Conservation (phyloP, 1,284 basidiomycete genomes). For the Schizophyllum commune region DNA sequence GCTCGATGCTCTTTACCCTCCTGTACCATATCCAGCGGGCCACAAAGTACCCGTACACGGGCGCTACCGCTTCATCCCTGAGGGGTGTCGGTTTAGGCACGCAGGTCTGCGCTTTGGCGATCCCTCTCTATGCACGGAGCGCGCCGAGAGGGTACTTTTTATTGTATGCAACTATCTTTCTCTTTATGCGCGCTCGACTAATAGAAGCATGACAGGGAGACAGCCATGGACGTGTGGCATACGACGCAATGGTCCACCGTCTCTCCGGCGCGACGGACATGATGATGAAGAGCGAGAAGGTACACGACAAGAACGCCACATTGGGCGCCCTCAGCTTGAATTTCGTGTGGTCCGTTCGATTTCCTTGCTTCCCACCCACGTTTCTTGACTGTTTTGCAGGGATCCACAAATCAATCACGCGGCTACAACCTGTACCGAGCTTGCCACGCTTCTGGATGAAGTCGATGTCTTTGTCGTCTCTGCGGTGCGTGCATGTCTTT, state of each 20-base stretch:
- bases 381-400: neutral
- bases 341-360: neutral
- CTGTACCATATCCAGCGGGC: neutral
- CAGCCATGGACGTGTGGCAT: neutral
- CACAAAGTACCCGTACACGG: neutral
- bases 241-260: neutral
- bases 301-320: neutral
- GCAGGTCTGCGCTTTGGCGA: slow-evolving; percentile 3
- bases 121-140: neutral
- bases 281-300: neutral
- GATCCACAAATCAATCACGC: neutral
- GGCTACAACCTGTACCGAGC: neutral
- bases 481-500: neutral
- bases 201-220: neutral
- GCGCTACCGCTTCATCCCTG: slow-evolving; percentile 2
- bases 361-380: neutral
- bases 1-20: slow-evolving; percentile 2
- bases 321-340: neutral
- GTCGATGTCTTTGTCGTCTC: neutral
- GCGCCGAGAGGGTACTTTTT: neutral
- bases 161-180: neutral
- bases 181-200: neutral
- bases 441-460: neutral
- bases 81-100: slow-evolving; percentile 2
- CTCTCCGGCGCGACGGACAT: neutral